Percentiles rank a stretch among this genome's conserved stretches.
Evolutionary conservation across 2,329 filamentous ascomycete species (phyloP).

Genomic region (Aspergillus sp.): DNA sequence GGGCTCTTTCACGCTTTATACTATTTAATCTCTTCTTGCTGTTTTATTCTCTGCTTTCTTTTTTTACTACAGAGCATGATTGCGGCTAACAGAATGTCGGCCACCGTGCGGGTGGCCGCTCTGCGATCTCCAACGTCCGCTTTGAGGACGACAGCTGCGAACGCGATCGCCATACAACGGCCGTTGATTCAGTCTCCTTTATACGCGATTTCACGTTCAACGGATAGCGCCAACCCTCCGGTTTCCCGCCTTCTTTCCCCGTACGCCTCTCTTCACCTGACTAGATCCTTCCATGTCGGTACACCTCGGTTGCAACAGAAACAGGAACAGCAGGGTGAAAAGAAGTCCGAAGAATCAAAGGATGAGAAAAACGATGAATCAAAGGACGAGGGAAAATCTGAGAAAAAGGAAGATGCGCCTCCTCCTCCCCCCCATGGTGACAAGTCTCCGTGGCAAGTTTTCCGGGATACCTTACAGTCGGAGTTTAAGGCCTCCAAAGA

Average conservation of each 20-base stretch:
- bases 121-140: conserved; percentile 34
- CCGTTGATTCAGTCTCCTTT: conserved; percentile 34
- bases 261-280: conserved; percentile 36
- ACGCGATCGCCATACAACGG: conserved; percentile 30
- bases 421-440: conserved; percentile 94
- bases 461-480: conserved; percentile 89
- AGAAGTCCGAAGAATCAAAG: conserved; percentile 29
- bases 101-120: conserved; percentile 38
- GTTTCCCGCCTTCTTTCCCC: conserved; percentile 33
- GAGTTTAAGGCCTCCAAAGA: conserved; percentile 98
- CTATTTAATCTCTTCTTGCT: not conserved
- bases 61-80: conserved; percentile 37
- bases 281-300: conserved; percentile 39
- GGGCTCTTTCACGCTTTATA: conserved; percentile 17
- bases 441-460: conserved; percentile 98
- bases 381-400: conserved; percentile 41
- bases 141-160: conserved; percentile 31
- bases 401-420: conserved; percentile 52
- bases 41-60: not conserved
- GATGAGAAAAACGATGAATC: conserved; percentile 47
- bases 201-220: conserved; percentile 37
- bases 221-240: conserved; percentile 20
- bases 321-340: conserved; percentile 42
- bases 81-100: conserved; percentile 36
- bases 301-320: conserved; percentile 34